These are phyloP conservation scores for Scleroderma citrinum DNA, from an alignment of 768 basidiomycete genomes.

Conservation along the genomic window DNA sequence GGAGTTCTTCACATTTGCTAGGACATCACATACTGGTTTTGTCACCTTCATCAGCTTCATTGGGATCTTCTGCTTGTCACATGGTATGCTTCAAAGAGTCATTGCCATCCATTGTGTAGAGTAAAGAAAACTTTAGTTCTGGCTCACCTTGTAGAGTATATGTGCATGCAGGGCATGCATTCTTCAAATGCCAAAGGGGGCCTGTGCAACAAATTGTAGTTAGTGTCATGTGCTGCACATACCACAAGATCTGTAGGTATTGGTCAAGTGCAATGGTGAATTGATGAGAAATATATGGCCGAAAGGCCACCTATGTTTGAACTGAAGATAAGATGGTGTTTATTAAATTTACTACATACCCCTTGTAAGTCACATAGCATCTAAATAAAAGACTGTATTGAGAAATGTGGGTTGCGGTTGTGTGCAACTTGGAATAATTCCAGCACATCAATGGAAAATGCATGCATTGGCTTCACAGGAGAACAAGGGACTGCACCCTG, in stretches of 20 bases:
- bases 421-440: constrained; percentile 7
- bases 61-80: too few species aligned
- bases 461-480: too few species aligned
- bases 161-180: constrained; percentile 10
- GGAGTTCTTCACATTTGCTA: not conserved
- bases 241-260: constrained; percentile 9
- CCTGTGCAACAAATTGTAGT: constrained; percentile 1
- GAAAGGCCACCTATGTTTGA: constrained; percentile 4
- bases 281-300: not conserved
- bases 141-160: constrained; percentile 7
- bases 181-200: constrained; percentile 6
- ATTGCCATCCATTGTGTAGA: constrained; percentile 8
- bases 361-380: constrained; percentile 12
- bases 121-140: not conserved
- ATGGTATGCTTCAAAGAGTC: too few species aligned
- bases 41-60: too few species aligned
- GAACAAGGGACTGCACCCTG: too few species aligned
- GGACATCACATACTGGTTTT: too few species aligned
- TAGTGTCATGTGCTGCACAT: not conserved
- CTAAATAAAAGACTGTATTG: constrained; percentile 14
- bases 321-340: not conserved
- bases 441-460: too few species aligned
- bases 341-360: too few species aligned
- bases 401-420: constrained; percentile 10
- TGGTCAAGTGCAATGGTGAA: constrained; percentile 1